Evolutionary conservation across 257 asterid genomes (phyloP).

Genomic region (Solanum habrochaites): DNA sequence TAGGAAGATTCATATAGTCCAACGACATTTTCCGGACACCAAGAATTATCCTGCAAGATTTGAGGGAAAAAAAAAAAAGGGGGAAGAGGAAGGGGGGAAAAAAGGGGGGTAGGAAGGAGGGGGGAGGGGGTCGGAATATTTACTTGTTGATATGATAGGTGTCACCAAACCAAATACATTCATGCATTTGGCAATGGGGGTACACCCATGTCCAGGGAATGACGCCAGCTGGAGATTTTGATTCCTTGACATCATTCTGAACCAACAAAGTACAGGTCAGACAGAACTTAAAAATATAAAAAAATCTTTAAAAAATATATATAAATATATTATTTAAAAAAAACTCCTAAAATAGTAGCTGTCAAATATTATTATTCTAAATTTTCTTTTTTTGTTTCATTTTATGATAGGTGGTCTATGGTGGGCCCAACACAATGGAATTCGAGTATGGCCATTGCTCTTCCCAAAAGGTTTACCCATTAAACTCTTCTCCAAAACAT

Average conservation of each 20-base stretch:
- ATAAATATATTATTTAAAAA: too few species aligned
- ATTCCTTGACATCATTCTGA: slow-evolving; percentile 70
- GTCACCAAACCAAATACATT: slow-evolving; percentile 77
- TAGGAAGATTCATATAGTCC: slow-evolving; percentile 82
- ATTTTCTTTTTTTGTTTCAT: neutral
- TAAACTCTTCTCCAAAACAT: slow-evolving; percentile 37
- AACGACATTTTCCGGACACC: slow-evolving; percentile 79
- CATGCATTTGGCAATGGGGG: slow-evolving; percentile 94
- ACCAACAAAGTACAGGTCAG: slow-evolving; percentile 88
- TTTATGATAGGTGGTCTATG: slow-evolving; percentile 67
- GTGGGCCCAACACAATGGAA: slow-evolving; percentile 84
- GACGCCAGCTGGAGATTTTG: slow-evolving; percentile 87
- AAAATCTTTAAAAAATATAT: neutral
- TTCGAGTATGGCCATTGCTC: slow-evolving; percentile 93
- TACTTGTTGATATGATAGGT: slow-evolving; percentile 27
- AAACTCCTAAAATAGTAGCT: slow-evolving; percentile 14
- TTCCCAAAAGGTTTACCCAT: slow-evolving; percentile 96
- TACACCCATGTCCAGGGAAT: slow-evolving; percentile 89
- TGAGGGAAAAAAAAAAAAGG: slow-evolving; percentile 48
- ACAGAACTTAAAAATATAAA: neutral
- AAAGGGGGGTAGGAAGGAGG: too few species aligned
- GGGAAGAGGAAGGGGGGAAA: too few species aligned
- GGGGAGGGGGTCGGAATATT: too few species aligned
- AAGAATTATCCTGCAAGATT: slow-evolving; percentile 94
- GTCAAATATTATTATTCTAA: neutral